These are phyloP conservation scores for Myxozyma neglecta DNA, from an alignment of 805 yeast species.

Conservation along the genomic window DNA sequence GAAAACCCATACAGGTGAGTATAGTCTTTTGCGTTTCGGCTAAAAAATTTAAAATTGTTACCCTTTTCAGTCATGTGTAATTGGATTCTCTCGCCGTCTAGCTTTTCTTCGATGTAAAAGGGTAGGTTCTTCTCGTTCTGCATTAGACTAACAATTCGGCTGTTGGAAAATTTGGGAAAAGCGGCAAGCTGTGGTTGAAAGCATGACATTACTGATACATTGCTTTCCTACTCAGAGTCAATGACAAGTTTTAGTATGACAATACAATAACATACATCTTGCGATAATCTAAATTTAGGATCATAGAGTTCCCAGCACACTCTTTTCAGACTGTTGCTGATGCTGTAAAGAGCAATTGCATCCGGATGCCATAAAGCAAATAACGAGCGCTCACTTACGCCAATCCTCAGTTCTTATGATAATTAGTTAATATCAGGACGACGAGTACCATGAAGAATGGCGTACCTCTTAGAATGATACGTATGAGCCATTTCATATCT, in stretches of 20 bases:
- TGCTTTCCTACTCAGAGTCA: conserved; percentile 38
- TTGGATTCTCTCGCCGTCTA: conserved; percentile 90
- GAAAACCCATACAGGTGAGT: conserved; percentile 66
- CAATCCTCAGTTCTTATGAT: conserved; percentile 44
- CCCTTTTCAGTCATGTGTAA: conserved; percentile 62
- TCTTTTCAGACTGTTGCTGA: conserved; percentile 61
- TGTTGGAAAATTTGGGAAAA: conserved; percentile 52
- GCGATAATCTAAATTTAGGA: conserved; percentile 47
- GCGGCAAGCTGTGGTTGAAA: conserved; percentile 78
- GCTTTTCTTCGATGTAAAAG: conserved; percentile 81
- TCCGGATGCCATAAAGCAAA: conserved; percentile 75
- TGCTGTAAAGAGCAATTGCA: conserved; percentile 61
- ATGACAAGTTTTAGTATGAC: background rate
- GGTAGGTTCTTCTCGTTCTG: conserved; percentile 35
- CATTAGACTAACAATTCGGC: conserved; percentile 46
- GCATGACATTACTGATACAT: conserved; percentile 50
- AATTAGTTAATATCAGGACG: background rate
- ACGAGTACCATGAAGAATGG: conserved; percentile 41
- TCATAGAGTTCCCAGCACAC: conserved; percentile 62
- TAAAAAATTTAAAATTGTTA: conserved; percentile 50
- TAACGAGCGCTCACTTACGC: conserved; percentile 59
- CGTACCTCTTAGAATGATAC: conserved; percentile 59
- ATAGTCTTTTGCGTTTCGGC: conserved; percentile 72
- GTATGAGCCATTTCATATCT: conserved; percentile 69
- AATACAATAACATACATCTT: conserved; percentile 43